These are phyloP conservation scores for Ustilago esculenta DNA, from an alignment of 1,284 basidiomycete species.

Conservation along the genomic window DNA sequence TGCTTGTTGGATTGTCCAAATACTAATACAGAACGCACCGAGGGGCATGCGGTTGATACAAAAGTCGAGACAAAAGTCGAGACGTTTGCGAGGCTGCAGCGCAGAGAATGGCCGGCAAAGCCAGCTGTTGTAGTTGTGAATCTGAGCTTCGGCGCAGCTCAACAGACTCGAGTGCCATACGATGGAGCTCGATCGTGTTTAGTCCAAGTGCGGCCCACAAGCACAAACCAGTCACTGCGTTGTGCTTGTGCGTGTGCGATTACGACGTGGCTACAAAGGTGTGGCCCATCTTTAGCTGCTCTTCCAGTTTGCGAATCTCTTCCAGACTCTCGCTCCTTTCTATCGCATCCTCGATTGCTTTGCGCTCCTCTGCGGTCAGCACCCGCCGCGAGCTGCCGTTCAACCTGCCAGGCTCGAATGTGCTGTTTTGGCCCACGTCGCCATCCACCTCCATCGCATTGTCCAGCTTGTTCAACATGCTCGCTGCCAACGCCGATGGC, in stretches of 20 bases:
- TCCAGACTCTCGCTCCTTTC: constrained; percentile 89
- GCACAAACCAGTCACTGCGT: no score
- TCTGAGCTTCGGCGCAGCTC: no score
- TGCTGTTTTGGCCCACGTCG: constrained; percentile 70
- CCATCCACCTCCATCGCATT: constrained; percentile 70
- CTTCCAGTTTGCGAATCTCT: constrained; percentile 62
- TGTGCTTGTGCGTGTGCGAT: not conserved
- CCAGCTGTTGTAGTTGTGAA: no score
- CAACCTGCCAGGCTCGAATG: constrained; percentile 68
- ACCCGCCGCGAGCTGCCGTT: constrained; percentile 73
- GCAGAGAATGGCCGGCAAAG: no score
- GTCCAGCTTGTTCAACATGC: constrained; percentile 74
- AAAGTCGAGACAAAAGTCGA: no score
- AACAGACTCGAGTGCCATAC: no score
- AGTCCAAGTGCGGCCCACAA: no score
- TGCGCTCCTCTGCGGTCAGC: constrained; percentile 91
- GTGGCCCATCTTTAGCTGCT: constrained; percentile 60
- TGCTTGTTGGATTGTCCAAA: no score
- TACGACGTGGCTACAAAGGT: constrained; percentile 17
- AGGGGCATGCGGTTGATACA: no score
- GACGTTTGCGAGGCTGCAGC: no score
- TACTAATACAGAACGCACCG: no score
- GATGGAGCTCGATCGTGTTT: no score
- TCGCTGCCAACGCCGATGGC: constrained; percentile 68
- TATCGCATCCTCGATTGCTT: constrained; percentile 87